Evolutionary conservation across 2,329 filamentous ascomycete species (phyloP), one percentile per base, ranked within the genome.

Genomic region (Chalara sp.): DNA sequence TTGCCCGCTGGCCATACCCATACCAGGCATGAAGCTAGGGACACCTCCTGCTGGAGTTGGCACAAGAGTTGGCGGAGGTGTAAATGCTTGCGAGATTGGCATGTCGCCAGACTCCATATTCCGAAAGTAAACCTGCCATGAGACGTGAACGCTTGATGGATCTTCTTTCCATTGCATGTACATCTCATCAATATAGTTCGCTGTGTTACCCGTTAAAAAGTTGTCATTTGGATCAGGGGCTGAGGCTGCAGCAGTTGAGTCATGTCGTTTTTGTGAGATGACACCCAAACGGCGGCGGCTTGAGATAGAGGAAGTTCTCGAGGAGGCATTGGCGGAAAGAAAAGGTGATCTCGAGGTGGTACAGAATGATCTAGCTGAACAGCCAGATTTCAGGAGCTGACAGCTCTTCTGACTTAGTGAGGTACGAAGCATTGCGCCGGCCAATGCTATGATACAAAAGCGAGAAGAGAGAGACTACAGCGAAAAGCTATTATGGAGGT

Each of bases 131-230:
- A 95, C 85, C 75, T 96, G 92, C 93, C 93, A 99, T 69, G 93
- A 99, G 64, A 96, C 80, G 72, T 99, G 93, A 53, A 99, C 93
- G 67, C 89, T 96, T 64, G 83, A 80, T 48, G 93, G 91, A 64
- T 99, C 90, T 58, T 87, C 78, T 74, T 92, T 96, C 93, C 93
- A 99, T 68, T 91, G 84, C 76, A 96, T 77, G 73, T 99, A 99
- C 93, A 99, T 99, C 77, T 96, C 93, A 71, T 99, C 93, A 68
- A 99, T 89, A 75, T 99, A 99, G 76, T 95, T 96, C 72, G 93
- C 93, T 54, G 92, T 93, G 76, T 89, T 97, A 61, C 93, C 93
- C 57, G 90, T 89, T 55, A 99, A 81, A 79, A 99, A 99, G 74
- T 85, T 95, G 73, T 99, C 93, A 71, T 87, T 96, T 58, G 91